These are phyloP conservation scores for Suillus hirtellus DNA, from an alignment of 768 basidiomycete genomes.

Conservation along the genomic window DNA sequence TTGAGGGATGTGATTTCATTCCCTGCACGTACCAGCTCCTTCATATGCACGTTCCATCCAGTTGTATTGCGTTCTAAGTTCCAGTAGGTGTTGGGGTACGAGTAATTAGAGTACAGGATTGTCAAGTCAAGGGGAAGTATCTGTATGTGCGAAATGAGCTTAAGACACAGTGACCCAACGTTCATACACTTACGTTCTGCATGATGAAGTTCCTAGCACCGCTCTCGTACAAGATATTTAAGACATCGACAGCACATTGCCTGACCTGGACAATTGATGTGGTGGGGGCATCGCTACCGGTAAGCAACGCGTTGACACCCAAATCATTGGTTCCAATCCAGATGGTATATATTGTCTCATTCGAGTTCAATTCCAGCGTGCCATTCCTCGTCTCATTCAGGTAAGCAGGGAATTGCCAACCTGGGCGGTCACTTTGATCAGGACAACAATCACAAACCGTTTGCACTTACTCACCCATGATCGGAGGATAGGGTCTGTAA, in stretches of 20 bases:
- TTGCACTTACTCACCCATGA: constrained; percentile 50
- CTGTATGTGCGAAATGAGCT: constrained; percentile 30
- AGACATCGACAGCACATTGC: constrained; percentile 59
- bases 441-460: too few species aligned
- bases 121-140: constrained; percentile 57
- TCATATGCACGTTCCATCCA: constrained; percentile 58
- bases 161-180: neutral
- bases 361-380: constrained; percentile 37
- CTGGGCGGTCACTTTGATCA: neutral
- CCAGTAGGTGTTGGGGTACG: constrained; percentile 56
- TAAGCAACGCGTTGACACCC: constrained; percentile 53
- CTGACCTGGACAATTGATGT: constrained; percentile 61
- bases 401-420: constrained; percentile 47
- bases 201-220: constrained; percentile 71
- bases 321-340: constrained; percentile 75
- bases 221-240: constrained; percentile 52
- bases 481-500: constrained; percentile 54
- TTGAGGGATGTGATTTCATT: constrained; percentile 53
- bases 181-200: constrained; percentile 52
- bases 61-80: constrained; percentile 51
- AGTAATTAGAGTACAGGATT: constrained; percentile 46
- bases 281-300: constrained; percentile 43
- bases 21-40: constrained; percentile 49
- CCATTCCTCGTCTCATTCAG: constrained; percentile 44
- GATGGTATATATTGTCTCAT: constrained; percentile 59